Conservation (phyloP, 192 early-diverging fungal genomes). For the Mortierella alpina region DNA sequence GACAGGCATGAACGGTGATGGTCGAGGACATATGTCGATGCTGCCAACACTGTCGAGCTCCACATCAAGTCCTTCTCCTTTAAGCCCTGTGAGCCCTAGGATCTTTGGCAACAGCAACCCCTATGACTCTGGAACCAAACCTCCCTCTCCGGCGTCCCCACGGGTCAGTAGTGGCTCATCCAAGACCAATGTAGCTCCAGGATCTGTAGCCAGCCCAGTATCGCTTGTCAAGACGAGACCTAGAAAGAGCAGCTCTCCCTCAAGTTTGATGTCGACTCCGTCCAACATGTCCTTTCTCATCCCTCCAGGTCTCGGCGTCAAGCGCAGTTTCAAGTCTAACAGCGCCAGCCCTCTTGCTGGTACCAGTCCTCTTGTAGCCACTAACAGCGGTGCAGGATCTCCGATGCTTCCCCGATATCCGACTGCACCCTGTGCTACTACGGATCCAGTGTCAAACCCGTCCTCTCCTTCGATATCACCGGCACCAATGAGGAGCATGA, state of each 20-base stretch:
- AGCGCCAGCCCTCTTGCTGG: constrained; percentile 40
- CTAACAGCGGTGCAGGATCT: not conserved
- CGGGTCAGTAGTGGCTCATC: not conserved
- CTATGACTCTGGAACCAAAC: constrained; percentile 2
- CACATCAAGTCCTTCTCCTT: constrained; percentile 30
- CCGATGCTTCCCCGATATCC: not conserved
- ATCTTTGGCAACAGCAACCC: not conserved
- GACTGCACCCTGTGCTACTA: not conserved
- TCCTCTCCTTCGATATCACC: not conserved
- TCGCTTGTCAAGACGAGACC: constrained; percentile 17
- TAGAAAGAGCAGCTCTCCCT: constrained; percentile 41
- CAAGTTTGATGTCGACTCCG: constrained; percentile 40
- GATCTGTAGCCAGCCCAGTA: constrained; percentile 16
- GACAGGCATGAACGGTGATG: not conserved
- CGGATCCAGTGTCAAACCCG: too few species aligned
- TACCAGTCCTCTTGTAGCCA: not conserved
- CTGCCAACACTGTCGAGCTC: constrained; percentile 51
- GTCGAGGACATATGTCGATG: constrained; percentile 51
- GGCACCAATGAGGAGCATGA: not conserved
- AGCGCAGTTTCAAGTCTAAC: constrained; percentile 25
- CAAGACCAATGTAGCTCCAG: constrained; percentile 13
- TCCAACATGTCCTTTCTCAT: constrained; percentile 50
- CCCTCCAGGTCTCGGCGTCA: constrained; percentile 28
- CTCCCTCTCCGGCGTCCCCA: constrained; percentile 22
- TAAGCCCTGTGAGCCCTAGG: constrained; percentile 56